Conservation (phyloP, 164 flowering plant genomes). For the Pachysandra terminalis region DNA sequence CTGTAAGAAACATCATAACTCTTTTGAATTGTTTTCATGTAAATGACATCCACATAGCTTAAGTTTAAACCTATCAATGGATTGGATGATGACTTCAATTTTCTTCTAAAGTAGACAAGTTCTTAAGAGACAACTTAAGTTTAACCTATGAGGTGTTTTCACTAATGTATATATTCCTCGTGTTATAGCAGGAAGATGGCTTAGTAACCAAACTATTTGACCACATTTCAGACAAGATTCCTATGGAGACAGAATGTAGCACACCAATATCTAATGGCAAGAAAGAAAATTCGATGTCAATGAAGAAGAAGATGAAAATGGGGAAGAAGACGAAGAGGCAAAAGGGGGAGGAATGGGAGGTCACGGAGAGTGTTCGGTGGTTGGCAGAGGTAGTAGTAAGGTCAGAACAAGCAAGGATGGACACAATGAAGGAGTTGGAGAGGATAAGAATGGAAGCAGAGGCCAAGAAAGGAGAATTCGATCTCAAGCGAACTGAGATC, state of each 20-base stretch:
- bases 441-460: slow-evolving; percentile 80
- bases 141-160: no score
- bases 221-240: slow-evolving; percentile 32
- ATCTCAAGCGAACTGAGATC: slow-evolving; percentile 77
- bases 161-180: background rate
- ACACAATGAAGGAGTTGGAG: slow-evolving; percentile 78
- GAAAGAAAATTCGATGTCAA: slow-evolving; percentile 27
- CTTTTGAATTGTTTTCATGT: background rate
- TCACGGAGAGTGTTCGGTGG: slow-evolving; percentile 79
- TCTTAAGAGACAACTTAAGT: background rate
- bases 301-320: slow-evolving; percentile 5
- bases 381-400: slow-evolving; percentile 68
- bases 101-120: background rate
- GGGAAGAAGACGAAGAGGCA: slow-evolving; percentile 25
- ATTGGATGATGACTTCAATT: background rate
- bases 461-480: slow-evolving; percentile 75
- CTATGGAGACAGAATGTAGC: slow-evolving; percentile 49
- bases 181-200: slow-evolving; percentile 39
- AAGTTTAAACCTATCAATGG: no score
- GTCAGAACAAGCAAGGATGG: slow-evolving; percentile 73
- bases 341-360: slow-evolving; percentile 33
- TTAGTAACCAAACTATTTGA: slow-evolving; percentile 30
- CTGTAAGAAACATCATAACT: slow-evolving; percentile 10
- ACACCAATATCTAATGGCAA: slow-evolving; percentile 48
- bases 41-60: no score